A percentile compares a stretch with the other conserved stretches of the same genome.
These are phyloP conservation scores for Pedinophyceae sp. DNA, from an alignment of 139 green algal species.

Conservation along the genomic window DNA sequence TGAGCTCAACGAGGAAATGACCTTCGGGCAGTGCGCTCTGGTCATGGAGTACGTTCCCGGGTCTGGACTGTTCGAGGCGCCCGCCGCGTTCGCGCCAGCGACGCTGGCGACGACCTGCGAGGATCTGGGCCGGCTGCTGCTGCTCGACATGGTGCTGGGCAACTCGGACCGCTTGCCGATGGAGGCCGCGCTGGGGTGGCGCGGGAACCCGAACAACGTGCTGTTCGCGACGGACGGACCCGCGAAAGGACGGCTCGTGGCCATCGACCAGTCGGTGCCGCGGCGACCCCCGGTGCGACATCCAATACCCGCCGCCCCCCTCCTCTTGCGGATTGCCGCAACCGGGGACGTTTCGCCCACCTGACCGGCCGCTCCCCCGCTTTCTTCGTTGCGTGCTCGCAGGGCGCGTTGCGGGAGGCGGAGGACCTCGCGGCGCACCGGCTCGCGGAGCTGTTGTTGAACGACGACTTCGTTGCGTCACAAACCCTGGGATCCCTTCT, in stretches of 20 bases:
- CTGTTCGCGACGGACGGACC: constrained; percentile 22
- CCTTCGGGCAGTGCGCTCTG: constrained; percentile 26
- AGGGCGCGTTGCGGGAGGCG: too few species aligned
- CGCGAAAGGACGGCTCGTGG: constrained; percentile 23
- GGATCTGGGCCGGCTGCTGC: constrained; percentile 45
- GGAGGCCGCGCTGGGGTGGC: constrained; percentile 46
- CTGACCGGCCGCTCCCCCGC: too few species aligned
- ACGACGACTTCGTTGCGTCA: too few species aligned
- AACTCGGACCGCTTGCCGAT: constrained; percentile 65
- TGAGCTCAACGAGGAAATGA: constrained; percentile 43
- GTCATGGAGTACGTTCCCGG: constrained; percentile 58
- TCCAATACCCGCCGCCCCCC: too few species aligned
- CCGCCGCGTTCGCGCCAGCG: neutral
- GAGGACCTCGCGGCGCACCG: constrained; percentile 57
- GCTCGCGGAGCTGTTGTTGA: constrained; percentile 43
- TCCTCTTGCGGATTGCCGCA: too few species aligned
- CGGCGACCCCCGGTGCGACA: constrained; percentile 54
- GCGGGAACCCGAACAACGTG: constrained; percentile 50
- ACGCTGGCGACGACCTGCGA: constrained; percentile 6
- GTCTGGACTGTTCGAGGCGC: constrained; percentile 17
- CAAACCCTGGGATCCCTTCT: neutral
- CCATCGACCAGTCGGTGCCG: constrained; percentile 63
- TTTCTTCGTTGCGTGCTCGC: too few species aligned
- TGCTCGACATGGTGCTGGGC: constrained; percentile 60
- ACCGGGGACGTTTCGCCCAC: too few species aligned